phyloP scores from a whole-genome alignment of 805 yeast genomes.

The Teunomyces stri region DNA sequence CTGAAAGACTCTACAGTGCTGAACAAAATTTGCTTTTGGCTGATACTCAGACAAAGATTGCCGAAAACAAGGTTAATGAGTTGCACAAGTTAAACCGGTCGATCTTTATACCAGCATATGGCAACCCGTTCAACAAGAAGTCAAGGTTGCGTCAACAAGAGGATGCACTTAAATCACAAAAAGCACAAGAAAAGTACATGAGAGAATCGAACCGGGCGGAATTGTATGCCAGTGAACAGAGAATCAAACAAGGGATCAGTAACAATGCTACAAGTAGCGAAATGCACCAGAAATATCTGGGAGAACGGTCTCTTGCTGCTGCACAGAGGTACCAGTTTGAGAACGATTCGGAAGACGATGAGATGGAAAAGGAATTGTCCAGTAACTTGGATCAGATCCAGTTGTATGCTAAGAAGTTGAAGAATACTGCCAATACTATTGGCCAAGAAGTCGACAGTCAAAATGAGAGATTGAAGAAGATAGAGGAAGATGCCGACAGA shows the following conservation, averaged over 20 bases:
- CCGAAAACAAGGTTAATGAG: constrained; percentile 79
- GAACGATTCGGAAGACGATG: constrained; percentile 90
- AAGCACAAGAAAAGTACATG: constrained; percentile 58
- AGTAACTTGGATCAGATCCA: constrained; percentile 77
- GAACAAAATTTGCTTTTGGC: constrained; percentile 77
- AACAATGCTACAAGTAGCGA: constrained; percentile 37
- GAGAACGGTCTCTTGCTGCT: constrained; percentile 51
- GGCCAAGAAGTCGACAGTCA: constrained; percentile 79
- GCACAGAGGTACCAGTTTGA: constrained; percentile 78
- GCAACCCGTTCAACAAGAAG: constrained; percentile 86
- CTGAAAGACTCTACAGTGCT: constrained; percentile 76
- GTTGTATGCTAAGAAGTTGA: constrained; percentile 65
- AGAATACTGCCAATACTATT: constrained; percentile 67
- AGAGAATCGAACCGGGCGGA: constrained; percentile 60
- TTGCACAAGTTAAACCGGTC: constrained; percentile 76
- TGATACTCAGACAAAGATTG: constrained; percentile 76
- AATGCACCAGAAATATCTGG: constrained; percentile 46
- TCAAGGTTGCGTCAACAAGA: constrained; percentile 74
- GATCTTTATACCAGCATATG: constrained; percentile 72
- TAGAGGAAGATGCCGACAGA: constrained; percentile 81
- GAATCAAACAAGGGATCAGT: constrained; percentile 63
- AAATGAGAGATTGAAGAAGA: constrained; percentile 65
- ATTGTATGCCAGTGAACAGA: constrained; percentile 62
- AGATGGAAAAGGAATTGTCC: constrained; percentile 84
- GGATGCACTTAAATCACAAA: constrained; percentile 58